These are phyloP conservation scores for Phoma sp. DNA, from an alignment of 2,329 filamentous ascomycete genomes.

Conservation along the genomic window DNA sequence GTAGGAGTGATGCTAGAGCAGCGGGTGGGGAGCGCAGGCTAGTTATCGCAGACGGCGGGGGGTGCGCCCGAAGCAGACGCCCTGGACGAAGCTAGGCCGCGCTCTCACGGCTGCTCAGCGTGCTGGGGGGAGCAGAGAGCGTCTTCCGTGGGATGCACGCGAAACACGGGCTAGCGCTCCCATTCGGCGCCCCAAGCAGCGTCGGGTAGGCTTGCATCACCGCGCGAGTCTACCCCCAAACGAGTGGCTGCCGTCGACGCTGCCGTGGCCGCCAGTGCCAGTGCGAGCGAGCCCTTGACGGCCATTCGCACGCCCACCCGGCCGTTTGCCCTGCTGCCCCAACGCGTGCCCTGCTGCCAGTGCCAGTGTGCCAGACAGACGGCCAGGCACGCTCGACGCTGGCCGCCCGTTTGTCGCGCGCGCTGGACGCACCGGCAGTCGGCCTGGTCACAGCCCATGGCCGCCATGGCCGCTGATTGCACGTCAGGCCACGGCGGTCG, in stretches of 20 bases:
- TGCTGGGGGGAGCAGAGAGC: conserved; percentile 8
- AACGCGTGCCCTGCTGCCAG: conserved; percentile 3
- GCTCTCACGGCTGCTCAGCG: neutral
- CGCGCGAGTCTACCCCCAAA: conserved; percentile 9
- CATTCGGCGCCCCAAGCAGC: conserved; percentile 43
- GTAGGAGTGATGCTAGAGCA: conserved; percentile 19
- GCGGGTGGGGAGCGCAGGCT: conserved; percentile 37
- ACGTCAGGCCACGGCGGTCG: neutral
- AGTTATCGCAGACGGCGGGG: conserved; percentile 26
- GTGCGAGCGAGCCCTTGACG: conserved; percentile 3
- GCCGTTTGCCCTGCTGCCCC: conserved; percentile 22
- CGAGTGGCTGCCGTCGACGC: conserved; percentile 17
- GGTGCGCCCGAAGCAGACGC: conserved; percentile 11
- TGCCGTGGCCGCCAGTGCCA: neutral
- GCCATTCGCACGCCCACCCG: conserved; percentile 3
- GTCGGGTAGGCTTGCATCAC: conserved; percentile 47
- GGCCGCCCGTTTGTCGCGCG: conserved; percentile 11
- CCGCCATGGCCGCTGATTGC: neutral
- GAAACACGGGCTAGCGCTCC: conserved; percentile 16
- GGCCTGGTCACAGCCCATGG: neutral
- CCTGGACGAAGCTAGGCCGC: conserved; percentile 7
- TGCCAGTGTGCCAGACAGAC: neutral
- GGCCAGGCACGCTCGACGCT: neutral
- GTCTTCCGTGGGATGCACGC: conserved; percentile 16
- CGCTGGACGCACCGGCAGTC: neutral